Evolutionary conservation across 2,329 filamentous ascomycete genomes (phyloP).

Genomic region (Fusarium sp.): DNA sequence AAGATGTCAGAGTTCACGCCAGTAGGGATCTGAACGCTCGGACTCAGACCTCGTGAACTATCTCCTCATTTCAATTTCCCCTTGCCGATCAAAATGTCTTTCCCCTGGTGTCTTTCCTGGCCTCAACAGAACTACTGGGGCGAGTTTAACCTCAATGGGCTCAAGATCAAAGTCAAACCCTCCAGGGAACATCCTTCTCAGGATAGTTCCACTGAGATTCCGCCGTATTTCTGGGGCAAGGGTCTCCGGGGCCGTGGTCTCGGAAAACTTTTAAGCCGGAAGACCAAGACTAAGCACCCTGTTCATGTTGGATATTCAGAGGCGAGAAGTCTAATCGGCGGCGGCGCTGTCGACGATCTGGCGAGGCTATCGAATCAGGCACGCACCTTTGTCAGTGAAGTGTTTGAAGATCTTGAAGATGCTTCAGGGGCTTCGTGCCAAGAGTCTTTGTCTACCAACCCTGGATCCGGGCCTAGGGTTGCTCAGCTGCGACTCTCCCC

Average conservation of each 20-base stretch:
- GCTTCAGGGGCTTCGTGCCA: conserved; percentile 19
- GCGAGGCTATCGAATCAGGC: conserved; percentile 31
- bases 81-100: conserved; percentile 40
- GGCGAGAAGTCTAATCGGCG: conserved; percentile 35
- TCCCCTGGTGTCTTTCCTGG: conserved; percentile 35
- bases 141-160: conserved; percentile 40
- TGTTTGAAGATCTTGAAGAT: conserved; percentile 35
- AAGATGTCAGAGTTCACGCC: conserved; percentile 10
- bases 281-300: conserved; percentile 7
- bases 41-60: conserved; percentile 26
- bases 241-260: conserved; percentile 30
- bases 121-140: conserved; percentile 37
- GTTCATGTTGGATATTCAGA: conserved; percentile 34
- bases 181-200: conserved; percentile 14
- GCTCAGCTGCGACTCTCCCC: conserved; percentile 34
- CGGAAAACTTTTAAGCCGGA: conserved; percentile 22
- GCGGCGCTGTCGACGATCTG: conserved; percentile 31
- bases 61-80: conserved; percentile 23
- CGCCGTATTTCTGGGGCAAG: conserved; percentile 40
- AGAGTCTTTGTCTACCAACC: conserved; percentile 13
- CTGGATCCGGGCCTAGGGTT: conserved; percentile 19
- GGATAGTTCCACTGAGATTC: conserved; percentile 14
- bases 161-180: conserved; percentile 38
- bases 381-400: conserved; percentile 29
- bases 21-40: conserved; percentile 32